Percentiles rank a stretch among this genome's conserved stretches.
Conservation (phyloP, 148 eudicot species). For the Heliamphora exappendiculata region DNA sequence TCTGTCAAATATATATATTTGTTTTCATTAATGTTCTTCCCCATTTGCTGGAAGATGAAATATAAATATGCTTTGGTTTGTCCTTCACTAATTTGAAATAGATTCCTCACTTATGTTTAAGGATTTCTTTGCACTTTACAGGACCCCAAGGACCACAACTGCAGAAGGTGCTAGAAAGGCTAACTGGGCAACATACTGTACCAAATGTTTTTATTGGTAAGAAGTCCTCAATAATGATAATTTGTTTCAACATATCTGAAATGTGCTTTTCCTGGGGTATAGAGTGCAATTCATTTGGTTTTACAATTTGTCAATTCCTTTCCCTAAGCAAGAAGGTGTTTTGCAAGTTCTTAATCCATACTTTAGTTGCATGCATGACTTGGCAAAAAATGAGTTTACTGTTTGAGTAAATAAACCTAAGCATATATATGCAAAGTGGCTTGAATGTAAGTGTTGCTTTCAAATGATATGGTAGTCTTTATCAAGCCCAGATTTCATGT, state of each 20-base stretch:
- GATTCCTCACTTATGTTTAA: neutral
- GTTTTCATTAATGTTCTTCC: neutral
- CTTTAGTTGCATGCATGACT: neutral
- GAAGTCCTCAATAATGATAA: constrained; percentile 4
- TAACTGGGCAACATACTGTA: constrained; percentile 85
- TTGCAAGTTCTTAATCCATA: neutral
- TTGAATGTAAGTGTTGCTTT: neutral
- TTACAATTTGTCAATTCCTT: neutral
- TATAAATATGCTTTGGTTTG: neutral
- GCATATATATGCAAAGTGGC: neutral
- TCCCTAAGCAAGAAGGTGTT: neutral
- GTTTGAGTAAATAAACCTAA: neutral
- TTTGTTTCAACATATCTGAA: neutral
- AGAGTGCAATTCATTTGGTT: neutral
- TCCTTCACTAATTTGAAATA: neutral
- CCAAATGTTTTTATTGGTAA: constrained; percentile 94
- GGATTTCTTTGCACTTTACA: constrained; percentile 21
- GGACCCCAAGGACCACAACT: constrained; percentile 88
- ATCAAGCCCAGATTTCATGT: neutral
- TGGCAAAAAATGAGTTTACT: neutral
- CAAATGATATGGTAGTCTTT: neutral
- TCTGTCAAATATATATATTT: no score
- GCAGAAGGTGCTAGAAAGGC: constrained; percentile 74
- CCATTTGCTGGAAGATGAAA: neutral
- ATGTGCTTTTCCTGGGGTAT: neutral